These are phyloP conservation scores for Cutaneotrichosporon sp. DNA, from an alignment of 1,284 basidiomycete species.

Conservation along the genomic window DNA sequence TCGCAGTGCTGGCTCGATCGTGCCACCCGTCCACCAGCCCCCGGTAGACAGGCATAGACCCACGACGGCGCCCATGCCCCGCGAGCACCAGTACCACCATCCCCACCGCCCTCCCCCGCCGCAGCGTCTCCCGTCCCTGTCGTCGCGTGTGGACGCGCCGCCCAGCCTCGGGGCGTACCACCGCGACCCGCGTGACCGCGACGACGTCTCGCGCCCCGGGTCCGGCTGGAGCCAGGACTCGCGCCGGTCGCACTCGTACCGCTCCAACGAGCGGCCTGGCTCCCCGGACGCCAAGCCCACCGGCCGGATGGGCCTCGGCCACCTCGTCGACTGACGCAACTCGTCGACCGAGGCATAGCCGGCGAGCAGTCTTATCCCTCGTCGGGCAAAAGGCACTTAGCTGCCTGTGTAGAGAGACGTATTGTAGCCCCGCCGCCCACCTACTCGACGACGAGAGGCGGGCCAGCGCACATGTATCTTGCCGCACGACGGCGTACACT, in stretches of 20 bases:
- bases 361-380: not conserved
- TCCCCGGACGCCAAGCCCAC: slow-evolving; percentile 19
- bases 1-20: slow-evolving; percentile 14
- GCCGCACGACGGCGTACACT: not conserved
- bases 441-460: not conserved
- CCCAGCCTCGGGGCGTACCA: slow-evolving; percentile 20
- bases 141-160: slow-evolving; percentile 21
- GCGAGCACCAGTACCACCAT: slow-evolving; percentile 12
- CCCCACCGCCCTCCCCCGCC: slow-evolving; percentile 11
- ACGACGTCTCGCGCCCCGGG: slow-evolving; percentile 15
- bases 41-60: slow-evolving; percentile 13
- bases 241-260: slow-evolving; percentile 12
- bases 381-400: not conserved
- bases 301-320: slow-evolving; percentile 27
- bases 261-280: slow-evolving; percentile 13
- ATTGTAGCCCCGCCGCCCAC: not conserved
- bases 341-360: too few relatives aligned
- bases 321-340: slow-evolving; percentile 22
- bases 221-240: slow-evolving; percentile 20
- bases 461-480: not conserved
- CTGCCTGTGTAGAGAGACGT: not conserved
- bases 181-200: slow-evolving; percentile 16
- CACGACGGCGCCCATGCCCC: slow-evolving; percentile 6
- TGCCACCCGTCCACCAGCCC: slow-evolving; percentile 1
- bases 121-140: slow-evolving; percentile 16